A percentile compares a stretch with the other conserved stretches of the same genome.
These are phyloP conservation scores for Fusarium nanum DNA, from an alignment of 2,329 filamentous ascomycete species.

Conservation along the genomic window DNA sequence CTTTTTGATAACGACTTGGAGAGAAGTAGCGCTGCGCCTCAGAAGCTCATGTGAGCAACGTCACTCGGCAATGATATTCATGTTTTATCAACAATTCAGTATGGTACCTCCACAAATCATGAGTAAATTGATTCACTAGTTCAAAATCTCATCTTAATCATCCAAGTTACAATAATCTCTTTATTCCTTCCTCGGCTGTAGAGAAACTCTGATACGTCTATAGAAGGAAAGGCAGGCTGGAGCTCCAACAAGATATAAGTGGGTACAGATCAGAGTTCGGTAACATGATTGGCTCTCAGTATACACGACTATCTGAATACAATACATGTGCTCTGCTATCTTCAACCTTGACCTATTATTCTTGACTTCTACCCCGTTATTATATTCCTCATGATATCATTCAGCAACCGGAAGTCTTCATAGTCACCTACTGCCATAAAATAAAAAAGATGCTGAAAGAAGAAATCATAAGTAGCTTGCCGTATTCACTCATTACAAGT, in stretches of 20 bases:
- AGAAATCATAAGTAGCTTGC: no score
- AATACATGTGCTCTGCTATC: background rate
- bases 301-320: background rate
- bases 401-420: no score
- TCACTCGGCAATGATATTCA: constrained; percentile 1
- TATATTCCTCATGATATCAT: no score
- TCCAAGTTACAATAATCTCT: background rate
- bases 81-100: background rate
- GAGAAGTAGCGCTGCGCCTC: constrained; percentile 27
- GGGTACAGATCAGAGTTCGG: background rate
- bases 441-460: no score
- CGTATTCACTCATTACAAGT: no score
- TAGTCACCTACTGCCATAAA: no score
- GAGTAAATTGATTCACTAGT: background rate
- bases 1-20: background rate
- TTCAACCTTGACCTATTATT: background rate
- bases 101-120: background rate
- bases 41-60: constrained; percentile 30
- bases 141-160: background rate
- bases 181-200: background rate
- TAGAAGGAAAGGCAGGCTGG: background rate
- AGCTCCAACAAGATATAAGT: background rate
- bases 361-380: background rate
- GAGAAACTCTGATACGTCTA: background rate
- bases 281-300: background rate